A percentile compares a stretch with the other conserved stretches of the same genome.
These are phyloP conservation scores for Leishmania lainsoni DNA, from an alignment of 208 protist species.

Conservation along the genomic window DNA sequence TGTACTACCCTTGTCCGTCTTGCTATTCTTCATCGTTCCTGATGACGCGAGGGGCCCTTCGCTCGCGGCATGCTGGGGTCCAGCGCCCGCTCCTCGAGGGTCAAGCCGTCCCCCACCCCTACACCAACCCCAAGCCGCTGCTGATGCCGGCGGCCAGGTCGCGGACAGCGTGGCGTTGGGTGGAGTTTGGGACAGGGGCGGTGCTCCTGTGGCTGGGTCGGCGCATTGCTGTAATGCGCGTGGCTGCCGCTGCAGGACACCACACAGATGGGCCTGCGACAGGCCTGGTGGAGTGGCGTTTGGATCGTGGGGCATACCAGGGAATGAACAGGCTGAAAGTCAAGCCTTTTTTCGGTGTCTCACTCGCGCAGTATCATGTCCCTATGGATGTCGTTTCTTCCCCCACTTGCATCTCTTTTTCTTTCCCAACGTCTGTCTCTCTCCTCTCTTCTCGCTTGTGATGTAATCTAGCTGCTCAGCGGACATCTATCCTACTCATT, in stretches of 20 bases:
- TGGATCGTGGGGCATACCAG: background rate
- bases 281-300: background rate
- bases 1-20: background rate
- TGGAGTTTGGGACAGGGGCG: no score
- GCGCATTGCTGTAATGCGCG: no score
- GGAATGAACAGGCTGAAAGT: background rate
- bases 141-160: background rate
- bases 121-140: background rate
- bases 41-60: no score
- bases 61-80: no score
- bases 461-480: background rate
- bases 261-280: background rate
- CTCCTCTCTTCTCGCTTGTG: background rate
- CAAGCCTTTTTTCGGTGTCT: background rate
- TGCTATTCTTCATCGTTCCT: constrained; percentile 2
- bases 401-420: background rate
- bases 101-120: background rate
- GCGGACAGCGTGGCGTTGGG: background rate
- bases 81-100: background rate
- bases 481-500: background rate
- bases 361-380: background rate
- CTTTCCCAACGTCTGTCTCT: background rate
- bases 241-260: no score
- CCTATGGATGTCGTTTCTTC: background rate
- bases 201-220: no score